Conservation (phyloP, 2,329 filamentous ascomycete genomes). For the Fusarium virguliforme region DNA sequence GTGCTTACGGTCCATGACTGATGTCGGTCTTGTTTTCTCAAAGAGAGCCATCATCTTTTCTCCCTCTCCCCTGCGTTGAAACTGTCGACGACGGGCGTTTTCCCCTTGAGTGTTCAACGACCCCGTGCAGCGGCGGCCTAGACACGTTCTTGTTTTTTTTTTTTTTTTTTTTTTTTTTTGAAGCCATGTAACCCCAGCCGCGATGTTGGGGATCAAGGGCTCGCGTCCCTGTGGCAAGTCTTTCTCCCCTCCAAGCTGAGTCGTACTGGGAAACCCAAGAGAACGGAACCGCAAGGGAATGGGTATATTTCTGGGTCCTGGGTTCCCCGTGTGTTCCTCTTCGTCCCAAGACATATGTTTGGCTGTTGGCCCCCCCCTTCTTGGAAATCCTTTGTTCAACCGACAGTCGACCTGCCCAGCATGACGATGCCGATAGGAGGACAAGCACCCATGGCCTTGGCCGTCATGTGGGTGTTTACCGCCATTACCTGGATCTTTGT, state of each 20-base stretch:
- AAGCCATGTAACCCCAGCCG: slow-evolving; percentile 9
- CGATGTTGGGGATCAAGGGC: neutral
- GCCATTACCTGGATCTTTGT: slow-evolving; percentile 52
- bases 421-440: slow-evolving; percentile 44
- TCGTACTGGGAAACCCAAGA: neutral
- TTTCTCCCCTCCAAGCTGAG: slow-evolving; percentile 7
- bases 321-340: neutral
- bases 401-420: slow-evolving; percentile 2
- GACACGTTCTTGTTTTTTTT: too few species aligned
- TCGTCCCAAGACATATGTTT: slow-evolving; percentile 3
- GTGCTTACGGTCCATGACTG: slow-evolving; percentile 9
- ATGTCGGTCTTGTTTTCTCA: slow-evolving; percentile 1
- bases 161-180: too few species aligned
- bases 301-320: slow-evolving; percentile 10
- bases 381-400: too few species aligned
- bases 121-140: neutral
- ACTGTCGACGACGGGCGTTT: neutral
- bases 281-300: neutral
- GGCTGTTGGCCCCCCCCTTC: neutral
- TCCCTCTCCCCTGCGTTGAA: neutral
- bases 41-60: slow-evolving; percentile 11
- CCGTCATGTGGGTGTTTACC: slow-evolving; percentile 50
- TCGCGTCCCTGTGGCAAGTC: slow-evolving; percentile 2
- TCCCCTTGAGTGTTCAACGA: slow-evolving; percentile 1
- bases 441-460: slow-evolving; percentile 39